Conservation (phyloP, 208 protist genomes). For the Kentomonas sorsogonicus region DNA sequence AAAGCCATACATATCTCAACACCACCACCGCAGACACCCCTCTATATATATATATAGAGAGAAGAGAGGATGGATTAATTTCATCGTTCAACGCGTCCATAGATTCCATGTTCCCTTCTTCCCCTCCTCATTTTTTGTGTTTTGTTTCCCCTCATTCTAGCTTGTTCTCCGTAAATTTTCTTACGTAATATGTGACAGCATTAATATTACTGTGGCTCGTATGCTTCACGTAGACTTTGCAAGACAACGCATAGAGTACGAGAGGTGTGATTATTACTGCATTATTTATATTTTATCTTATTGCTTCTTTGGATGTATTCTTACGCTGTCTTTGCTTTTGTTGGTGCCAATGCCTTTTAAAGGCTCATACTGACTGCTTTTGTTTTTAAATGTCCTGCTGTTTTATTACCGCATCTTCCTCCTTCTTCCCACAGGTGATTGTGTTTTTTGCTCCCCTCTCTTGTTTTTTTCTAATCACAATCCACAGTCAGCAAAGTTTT, state of each 20-base stretch:
- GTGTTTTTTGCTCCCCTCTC: background rate
- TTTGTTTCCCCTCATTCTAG: too few species aligned
- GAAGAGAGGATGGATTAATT: too few species aligned
- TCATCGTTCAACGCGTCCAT: background rate
- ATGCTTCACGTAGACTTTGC: background rate
- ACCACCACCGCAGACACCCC: background rate
- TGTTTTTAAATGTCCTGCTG: background rate
- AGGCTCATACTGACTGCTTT: background rate
- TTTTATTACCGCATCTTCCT: background rate
- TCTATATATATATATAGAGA: too few species aligned
- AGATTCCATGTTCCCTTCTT: background rate
- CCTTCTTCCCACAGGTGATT: background rate
- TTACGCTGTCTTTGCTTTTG: background rate
- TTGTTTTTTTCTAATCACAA: too few species aligned
- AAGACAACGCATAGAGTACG: too few species aligned
- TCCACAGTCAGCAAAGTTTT: too few species aligned
- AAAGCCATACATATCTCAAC: slow-evolving; percentile 6
- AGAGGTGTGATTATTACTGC: too few species aligned
- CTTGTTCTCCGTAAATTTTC: too few species aligned
- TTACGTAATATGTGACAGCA: too few species aligned
- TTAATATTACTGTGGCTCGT: too few species aligned
- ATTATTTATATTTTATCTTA: slow-evolving; percentile 1
- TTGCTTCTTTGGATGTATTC: background rate
- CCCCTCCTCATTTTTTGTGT: slow-evolving; percentile 11
- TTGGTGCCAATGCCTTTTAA: background rate